Base-by-base conservation (phyloP, 1,139 yeast genomes). In the Diutina scorzettiae region DNA sequence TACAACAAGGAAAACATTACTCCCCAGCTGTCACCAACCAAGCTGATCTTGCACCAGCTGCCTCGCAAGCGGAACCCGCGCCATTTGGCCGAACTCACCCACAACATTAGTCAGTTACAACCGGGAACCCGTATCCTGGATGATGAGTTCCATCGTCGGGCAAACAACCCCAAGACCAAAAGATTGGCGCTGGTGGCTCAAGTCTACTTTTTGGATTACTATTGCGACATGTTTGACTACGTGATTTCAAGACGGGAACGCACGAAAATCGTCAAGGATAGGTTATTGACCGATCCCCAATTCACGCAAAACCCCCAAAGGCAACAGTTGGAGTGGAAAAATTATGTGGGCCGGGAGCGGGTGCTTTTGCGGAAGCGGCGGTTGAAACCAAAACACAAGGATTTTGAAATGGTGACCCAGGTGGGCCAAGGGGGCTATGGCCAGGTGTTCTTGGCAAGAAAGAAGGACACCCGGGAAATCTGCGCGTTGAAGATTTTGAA, bases 401-500 rank as follows among this genome's bases (percentile, higher is more conserved):
- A 93, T 59, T 93, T 93, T 58, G 93, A 87, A 58, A 85, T 89
- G 70, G 80, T 93, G 48, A 91, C 98, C 3, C 98, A 93, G 64
- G 96, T 93, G 29, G 98, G 99, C 21, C 98, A 93, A 66, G 99
- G 99, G 55, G 98, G 99, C 3, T 93, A 93, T 56, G 99, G 99
- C 20, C 95, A 87, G 63, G 98, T 93, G 16, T 93, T 85, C 54
- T 67, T 93, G 50, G 97, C 99, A 1, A 76, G 91, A 51, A 93
- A 93, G 66, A 81, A 81, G 51, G 99, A 93, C 56, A 87, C 97
- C 4, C 78, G 82, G 51, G 99, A 93, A 62, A 82, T 93, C 41
- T 91, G 96, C 62, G 99, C 99, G 1, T 71, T 93, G 53, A 93
- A 93, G 59, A 85, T 91, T 18, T 73, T 93, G 55, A 89, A 87